A percentile compares a stretch with the other conserved stretches of the same genome.
Evolutionary conservation across 108 stramenopile genomes (phyloP).

Genomic region (Schizochytrium sp.): DNA sequence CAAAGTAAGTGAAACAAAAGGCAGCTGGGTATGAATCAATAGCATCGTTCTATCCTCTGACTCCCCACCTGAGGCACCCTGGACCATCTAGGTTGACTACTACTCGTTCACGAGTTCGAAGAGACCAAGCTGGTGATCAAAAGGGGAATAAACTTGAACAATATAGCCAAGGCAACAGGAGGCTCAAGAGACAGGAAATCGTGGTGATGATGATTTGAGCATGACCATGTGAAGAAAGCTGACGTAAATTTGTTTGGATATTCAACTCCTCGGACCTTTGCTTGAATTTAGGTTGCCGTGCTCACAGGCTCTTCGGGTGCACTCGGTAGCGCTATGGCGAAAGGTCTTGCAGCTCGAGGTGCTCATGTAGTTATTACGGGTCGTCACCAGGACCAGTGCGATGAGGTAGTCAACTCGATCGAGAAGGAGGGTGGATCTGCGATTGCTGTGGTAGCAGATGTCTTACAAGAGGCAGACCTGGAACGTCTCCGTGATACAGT

Average conservation of each 20-base stretch:
- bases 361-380: conserved; percentile 51
- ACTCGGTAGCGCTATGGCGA: conserved; percentile 52
- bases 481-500: not conserved
- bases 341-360: conserved; percentile 19
- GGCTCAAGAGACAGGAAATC: not conserved
- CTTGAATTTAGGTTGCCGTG: conserved; percentile 1
- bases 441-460: conserved; percentile 9
- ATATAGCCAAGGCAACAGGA: too few species aligned
- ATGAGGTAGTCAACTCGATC: not conserved
- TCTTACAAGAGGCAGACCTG: not conserved
- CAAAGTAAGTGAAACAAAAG: conserved; percentile 26
- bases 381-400: conserved; percentile 2
- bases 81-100: too few species aligned
- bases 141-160: too few species aligned
- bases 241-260: too few species aligned
- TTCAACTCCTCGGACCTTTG: not conserved
- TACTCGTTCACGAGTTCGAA: too few species aligned
- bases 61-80: too few species aligned
- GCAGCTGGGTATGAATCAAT: not conserved
- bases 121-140: too few species aligned
- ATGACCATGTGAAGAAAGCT: too few species aligned
- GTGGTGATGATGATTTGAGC: not conserved
- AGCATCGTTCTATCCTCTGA: not conserved
- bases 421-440: not conserved
- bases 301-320: conserved; percentile 33